phyloP scores from a whole-genome alignment of 352 stramenopile genomes.

The Phytophthora nicotianae region DNA sequence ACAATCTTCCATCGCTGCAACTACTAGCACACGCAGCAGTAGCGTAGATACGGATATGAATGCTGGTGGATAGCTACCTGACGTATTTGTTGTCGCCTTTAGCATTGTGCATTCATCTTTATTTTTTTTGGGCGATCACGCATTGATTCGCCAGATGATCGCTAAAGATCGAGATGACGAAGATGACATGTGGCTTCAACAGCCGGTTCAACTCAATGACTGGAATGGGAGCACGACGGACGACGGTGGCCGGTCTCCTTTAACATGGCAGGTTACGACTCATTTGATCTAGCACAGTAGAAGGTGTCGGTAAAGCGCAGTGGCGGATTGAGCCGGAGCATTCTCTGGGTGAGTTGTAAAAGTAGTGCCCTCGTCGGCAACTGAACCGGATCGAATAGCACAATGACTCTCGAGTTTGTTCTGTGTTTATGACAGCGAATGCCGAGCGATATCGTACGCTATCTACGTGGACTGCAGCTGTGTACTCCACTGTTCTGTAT shows the following conservation, averaged over 20 bases:
- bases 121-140: background rate
- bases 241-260: slow-evolving; percentile 16
- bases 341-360: slow-evolving; percentile 15
- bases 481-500: background rate
- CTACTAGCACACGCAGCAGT: background rate
- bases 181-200: slow-evolving; percentile 30
- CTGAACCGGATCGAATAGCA: background rate
- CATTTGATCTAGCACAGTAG: background rate
- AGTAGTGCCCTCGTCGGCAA: background rate
- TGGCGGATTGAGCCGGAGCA: slow-evolving; percentile 15
- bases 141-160: background rate
- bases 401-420: background rate
- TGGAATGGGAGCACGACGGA: slow-evolving; percentile 11
- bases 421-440: background rate
- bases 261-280: slow-evolving; percentile 5
- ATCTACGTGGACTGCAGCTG: background rate
- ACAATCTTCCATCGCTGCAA: background rate
- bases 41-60: slow-evolving; percentile 9
- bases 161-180: slow-evolving; percentile 32
- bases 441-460: background rate
- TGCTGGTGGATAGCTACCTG: slow-evolving; percentile 5
- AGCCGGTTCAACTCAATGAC: slow-evolving; percentile 21
- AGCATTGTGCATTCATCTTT: background rate
- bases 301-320: slow-evolving; percentile 13
- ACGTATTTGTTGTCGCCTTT: background rate